These are phyloP conservation scores for Aspergillus campestris DNA, from an alignment of 495 filamentous ascomycete species.

Conservation along the genomic window DNA sequence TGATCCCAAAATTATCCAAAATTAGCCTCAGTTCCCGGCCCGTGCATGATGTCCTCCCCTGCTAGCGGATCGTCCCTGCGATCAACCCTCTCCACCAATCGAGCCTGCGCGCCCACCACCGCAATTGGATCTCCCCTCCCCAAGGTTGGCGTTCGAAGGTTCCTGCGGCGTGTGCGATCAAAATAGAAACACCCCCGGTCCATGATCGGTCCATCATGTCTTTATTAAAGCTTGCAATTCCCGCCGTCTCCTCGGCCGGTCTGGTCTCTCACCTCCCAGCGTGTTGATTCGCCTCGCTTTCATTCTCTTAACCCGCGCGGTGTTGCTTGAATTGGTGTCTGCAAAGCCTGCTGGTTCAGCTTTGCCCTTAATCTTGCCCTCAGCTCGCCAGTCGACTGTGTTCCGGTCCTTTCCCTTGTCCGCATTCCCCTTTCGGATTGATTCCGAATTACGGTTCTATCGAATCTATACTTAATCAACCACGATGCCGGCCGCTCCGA, in stretches of 20 bases:
- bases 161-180: conserved; percentile 11
- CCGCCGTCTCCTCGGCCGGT: conserved; percentile 22
- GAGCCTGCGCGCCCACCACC: conserved; percentile 8
- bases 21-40: conserved; percentile 13
- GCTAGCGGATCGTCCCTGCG: conserved; percentile 6
- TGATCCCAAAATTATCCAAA: conserved; percentile 17
- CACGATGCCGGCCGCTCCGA: conserved; percentile 17
- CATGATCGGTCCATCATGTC: conserved; percentile 6
- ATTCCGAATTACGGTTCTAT: not conserved
- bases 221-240: conserved; percentile 19
- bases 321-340: conserved; percentile 1
- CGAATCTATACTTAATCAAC: not conserved
- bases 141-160: conserved; percentile 1
- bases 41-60: conserved; percentile 7
- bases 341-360: conserved; percentile 24
- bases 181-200: conserved; percentile 13
- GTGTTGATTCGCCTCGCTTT: conserved; percentile 17
- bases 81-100: conserved; percentile 10
- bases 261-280: conserved; percentile 8
- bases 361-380: conserved; percentile 12
- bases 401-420: conserved; percentile 4
- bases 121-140: conserved; percentile 6
- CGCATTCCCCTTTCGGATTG: not conserved
- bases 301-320: conserved; percentile 7
- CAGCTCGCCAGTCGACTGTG: conserved; percentile 7